Evolutionary conservation across 2,329 filamentous ascomycete genomes (phyloP).

Genomic region (Xylaria polymorpha): DNA sequence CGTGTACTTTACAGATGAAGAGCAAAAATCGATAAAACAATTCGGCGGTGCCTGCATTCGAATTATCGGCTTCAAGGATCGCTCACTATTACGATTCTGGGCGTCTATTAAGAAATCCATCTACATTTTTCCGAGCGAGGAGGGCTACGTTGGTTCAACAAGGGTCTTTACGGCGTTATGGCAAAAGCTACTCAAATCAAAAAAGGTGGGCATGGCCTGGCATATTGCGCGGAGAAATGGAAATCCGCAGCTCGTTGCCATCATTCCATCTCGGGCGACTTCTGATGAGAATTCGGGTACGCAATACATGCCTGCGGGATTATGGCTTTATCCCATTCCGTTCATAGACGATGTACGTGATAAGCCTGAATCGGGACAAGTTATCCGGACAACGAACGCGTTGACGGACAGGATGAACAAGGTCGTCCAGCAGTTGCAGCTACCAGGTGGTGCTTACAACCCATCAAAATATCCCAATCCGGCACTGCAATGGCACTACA

Average conservation of each 20-base stretch:
- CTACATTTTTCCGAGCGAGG: constrained; percentile 94
- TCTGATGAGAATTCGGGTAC: constrained; percentile 73
- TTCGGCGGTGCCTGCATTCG: constrained; percentile 87
- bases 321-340: constrained; percentile 90
- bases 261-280: constrained; percentile 79
- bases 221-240: constrained; percentile 86
- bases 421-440: constrained; percentile 85
- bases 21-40: constrained; percentile 79
- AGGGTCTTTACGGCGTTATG: constrained; percentile 92
- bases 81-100: constrained; percentile 80
- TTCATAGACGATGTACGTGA: constrained; percentile 89
- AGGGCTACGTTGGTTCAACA: constrained; percentile 88
- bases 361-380: constrained; percentile 70
- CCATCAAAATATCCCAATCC: constrained; percentile 92
- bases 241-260: constrained; percentile 80
- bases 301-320: constrained; percentile 80
- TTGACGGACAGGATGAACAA: constrained; percentile 85
- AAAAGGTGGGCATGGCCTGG: constrained; percentile 90
- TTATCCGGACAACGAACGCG: constrained; percentile 70
- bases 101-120: constrained; percentile 86
- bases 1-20: constrained; percentile 85
- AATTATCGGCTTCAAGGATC: constrained; percentile 93
- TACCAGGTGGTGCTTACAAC: constrained; percentile 87
- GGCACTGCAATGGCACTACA: constrained; percentile 95
- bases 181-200: constrained; percentile 81